phyloP scores from a whole-genome alignment of 1,284 basidiomycete genomes.

The Phylloporus gajari region DNA sequence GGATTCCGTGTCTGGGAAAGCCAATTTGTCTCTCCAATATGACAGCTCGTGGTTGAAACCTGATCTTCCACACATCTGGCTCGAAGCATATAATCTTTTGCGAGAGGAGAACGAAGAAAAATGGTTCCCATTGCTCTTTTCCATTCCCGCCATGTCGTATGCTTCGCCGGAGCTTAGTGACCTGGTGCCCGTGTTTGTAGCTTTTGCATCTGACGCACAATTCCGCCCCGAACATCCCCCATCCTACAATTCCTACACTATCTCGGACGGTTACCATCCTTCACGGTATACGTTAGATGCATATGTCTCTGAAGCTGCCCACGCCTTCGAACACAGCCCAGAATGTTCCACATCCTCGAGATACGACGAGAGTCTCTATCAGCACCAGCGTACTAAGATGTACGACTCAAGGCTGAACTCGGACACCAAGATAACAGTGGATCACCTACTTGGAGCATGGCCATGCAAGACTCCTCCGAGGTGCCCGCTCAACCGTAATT shows the following conservation, averaged over 20 bases:
- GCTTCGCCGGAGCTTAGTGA: conserved; percentile 10
- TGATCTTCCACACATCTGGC: conserved; percentile 34
- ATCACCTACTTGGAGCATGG: conserved; percentile 2
- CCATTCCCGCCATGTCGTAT: conserved; percentile 46
- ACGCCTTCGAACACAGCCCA: too few species aligned
- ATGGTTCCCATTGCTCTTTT: conserved; percentile 42
- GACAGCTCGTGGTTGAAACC: conserved; percentile 27
- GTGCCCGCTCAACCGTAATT: conserved; percentile 6
- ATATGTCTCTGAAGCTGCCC: too few species aligned
- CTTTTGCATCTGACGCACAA: conserved; percentile 38
- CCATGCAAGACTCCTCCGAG: conserved; percentile 11
- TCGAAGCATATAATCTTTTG: conserved; percentile 45
- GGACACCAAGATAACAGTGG: conserved; percentile 11
- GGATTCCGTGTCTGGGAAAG: too few species aligned
- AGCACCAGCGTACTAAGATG: too few species aligned
- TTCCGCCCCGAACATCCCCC: too few species aligned
- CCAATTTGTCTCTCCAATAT: conserved; percentile 26
- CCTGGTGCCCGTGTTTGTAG: conserved; percentile 42
- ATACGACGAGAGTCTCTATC: too few species aligned
- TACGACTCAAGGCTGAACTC: not conserved
- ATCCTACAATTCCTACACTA: too few species aligned
- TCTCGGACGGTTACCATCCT: conserved; percentile 11
- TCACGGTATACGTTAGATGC: too few species aligned
- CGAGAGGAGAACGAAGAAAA: conserved; percentile 21
- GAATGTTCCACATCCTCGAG: too few species aligned